Percentiles rank a stretch among this genome's conserved stretches.
These are phyloP conservation scores for Pseudocercospora cruenta DNA, from an alignment of 2,329 filamentous ascomycete genomes.

Conservation along the genomic window DNA sequence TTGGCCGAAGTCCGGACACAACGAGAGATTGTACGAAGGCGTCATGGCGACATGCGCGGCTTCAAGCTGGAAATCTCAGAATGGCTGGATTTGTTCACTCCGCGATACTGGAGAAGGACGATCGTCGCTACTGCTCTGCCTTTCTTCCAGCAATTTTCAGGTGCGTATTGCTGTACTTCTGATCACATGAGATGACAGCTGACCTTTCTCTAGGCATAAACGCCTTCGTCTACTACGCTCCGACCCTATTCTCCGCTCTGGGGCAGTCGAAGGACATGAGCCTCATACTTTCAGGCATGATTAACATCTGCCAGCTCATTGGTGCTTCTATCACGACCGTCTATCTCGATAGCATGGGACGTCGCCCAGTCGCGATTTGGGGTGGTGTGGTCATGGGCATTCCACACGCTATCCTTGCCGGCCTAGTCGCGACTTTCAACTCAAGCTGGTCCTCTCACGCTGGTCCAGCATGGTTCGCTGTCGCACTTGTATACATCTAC, in stretches of 20 bases:
- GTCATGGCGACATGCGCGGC: background rate
- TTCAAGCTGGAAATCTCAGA: background rate
- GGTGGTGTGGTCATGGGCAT: slow-evolving; percentile 51
- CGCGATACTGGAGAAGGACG: background rate
- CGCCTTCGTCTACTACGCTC: slow-evolving; percentile 52
- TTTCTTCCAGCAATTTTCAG: slow-evolving; percentile 35
- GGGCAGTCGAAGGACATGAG: slow-evolving; percentile 37
- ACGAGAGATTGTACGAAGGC: slow-evolving; percentile 41
- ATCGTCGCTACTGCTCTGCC: background rate
- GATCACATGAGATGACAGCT: background rate
- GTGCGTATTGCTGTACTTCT: background rate
- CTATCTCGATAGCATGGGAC: slow-evolving; percentile 44
- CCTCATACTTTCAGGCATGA: slow-evolving; percentile 42
- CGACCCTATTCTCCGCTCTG: slow-evolving; percentile 45
- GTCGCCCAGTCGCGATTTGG: slow-evolving; percentile 41
- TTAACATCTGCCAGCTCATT: slow-evolving; percentile 45
- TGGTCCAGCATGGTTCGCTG: slow-evolving; percentile 44
- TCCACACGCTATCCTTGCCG: slow-evolving; percentile 52
- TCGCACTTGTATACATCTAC: slow-evolving; percentile 21
- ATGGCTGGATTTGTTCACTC: background rate
- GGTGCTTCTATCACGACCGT: slow-evolving; percentile 34
- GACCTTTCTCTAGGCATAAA: slow-evolving; percentile 25
- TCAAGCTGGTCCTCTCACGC: slow-evolving; percentile 47
- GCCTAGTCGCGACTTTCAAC: slow-evolving; percentile 56
- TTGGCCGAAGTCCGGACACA: slow-evolving; percentile 57